Conservation (phyloP, 208 protist species). For the Naegleria lovaniensis region DNA sequence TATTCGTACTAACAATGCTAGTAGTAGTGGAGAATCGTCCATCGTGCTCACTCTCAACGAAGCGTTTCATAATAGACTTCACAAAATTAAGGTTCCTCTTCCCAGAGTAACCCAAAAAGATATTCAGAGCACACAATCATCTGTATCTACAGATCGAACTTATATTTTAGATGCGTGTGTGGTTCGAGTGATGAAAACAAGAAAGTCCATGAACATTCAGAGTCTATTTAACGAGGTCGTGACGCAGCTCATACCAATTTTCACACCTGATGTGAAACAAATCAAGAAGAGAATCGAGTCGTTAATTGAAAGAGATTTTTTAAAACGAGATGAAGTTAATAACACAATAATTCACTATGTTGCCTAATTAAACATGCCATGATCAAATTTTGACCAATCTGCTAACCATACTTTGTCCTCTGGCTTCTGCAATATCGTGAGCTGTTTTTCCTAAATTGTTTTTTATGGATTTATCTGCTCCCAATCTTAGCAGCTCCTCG, state of each 20-base stretch:
- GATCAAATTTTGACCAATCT: neutral
- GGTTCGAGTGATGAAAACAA: slow-evolving; percentile 39
- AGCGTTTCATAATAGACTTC: neutral
- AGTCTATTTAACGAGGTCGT: slow-evolving; percentile 16
- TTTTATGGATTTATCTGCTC: neutral
- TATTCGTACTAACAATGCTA: neutral
- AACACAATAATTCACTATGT: neutral
- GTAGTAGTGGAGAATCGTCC: neutral
- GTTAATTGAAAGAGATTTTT: slow-evolving; percentile 35
- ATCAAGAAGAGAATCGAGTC: slow-evolving; percentile 36
- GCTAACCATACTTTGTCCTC: neutral
- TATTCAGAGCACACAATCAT: neutral
- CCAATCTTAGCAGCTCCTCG: neutral
- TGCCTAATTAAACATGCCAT: neutral
- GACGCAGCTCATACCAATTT: neutral
- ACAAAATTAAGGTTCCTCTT: neutral
- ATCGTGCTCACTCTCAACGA: neutral
- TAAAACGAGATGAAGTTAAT: slow-evolving; percentile 20
- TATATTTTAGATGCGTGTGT: slow-evolving; percentile 28
- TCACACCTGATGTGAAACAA: slow-evolving; percentile 22
- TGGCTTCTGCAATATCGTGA: neutral
- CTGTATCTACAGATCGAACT: neutral
- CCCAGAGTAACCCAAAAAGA: neutral
- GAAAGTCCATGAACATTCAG: slow-evolving; percentile 26
- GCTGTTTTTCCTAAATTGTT: neutral